phyloP scores from a whole-genome alignment of 2,329 filamentous ascomycete species.

The Balansia obtecta region DNA sequence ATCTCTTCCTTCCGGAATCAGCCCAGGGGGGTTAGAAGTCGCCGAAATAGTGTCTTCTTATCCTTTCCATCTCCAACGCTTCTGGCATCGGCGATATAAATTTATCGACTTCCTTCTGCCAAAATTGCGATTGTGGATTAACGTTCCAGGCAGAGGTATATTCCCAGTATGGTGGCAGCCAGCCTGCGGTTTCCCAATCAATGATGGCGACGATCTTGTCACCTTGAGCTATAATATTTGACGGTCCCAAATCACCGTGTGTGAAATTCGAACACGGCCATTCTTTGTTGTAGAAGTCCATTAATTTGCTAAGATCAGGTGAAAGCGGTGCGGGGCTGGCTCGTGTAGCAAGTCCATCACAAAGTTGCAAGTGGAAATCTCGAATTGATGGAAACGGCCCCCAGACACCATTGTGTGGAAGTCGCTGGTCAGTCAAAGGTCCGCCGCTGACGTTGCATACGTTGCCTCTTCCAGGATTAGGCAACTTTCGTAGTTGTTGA shows the following conservation, averaged over 20 bases:
- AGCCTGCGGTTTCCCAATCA: slow-evolving; percentile 22
- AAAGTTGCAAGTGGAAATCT: slow-evolving; percentile 21
- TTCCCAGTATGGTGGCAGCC: slow-evolving; percentile 23
- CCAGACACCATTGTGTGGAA: slow-evolving; percentile 9
- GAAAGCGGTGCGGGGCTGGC: not conserved
- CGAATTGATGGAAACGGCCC: slow-evolving; percentile 20
- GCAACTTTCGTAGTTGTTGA: slow-evolving; percentile 12
- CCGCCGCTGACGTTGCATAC: slow-evolving; percentile 15
- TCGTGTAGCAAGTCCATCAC: slow-evolving; percentile 11
- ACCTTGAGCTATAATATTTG: slow-evolving; percentile 29
- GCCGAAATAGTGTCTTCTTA: slow-evolving; percentile 9
- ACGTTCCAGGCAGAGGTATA: slow-evolving; percentile 13
- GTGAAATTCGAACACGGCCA: slow-evolving; percentile 28
- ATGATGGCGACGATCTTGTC: slow-evolving; percentile 32
- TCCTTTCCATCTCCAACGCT: slow-evolving; percentile 11
- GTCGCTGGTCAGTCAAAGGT: slow-evolving; percentile 15
- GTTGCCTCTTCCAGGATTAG: slow-evolving; percentile 8
- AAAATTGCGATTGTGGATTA: slow-evolving; percentile 11
- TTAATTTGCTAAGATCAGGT: slow-evolving; percentile 20
- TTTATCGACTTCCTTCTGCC: slow-evolving; percentile 9
- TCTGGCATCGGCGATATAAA: slow-evolving; percentile 9
- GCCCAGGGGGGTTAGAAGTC: slow-evolving; percentile 1
- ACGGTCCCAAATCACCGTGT: slow-evolving; percentile 30
- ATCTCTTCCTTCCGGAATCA: too few species aligned
- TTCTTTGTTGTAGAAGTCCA: slow-evolving; percentile 19